phyloP scores from a whole-genome alignment of 768 basidiomycete genomes.

The Pulveroboletus ravenelii region DNA sequence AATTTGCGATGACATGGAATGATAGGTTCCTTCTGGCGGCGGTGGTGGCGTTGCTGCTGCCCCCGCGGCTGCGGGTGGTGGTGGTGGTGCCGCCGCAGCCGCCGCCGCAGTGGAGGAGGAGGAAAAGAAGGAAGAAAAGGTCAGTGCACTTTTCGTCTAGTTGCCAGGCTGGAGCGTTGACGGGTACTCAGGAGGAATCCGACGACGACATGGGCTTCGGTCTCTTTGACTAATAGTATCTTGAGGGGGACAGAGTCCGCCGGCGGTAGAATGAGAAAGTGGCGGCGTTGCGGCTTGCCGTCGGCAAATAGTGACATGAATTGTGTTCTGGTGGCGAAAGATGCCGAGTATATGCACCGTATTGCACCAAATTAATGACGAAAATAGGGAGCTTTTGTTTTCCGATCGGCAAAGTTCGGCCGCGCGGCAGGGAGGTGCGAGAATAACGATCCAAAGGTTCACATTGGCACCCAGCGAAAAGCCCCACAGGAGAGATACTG shows the following conservation, averaged over 20 bases:
- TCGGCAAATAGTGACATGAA: conserved; percentile 20
- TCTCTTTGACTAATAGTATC: conserved; percentile 76
- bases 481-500: too few relatives aligned
- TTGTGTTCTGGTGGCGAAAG: conserved; percentile 4
- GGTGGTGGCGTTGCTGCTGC: conserved; percentile 54
- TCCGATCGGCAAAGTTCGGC: background rate
- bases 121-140: conserved; percentile 90
- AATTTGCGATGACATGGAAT: conserved; percentile 4
- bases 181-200: conserved; percentile 66
- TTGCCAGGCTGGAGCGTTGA: conserved; percentile 1
- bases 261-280: conserved; percentile 17
- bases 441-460: too few relatives aligned
- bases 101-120: conserved; percentile 70
- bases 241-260: background rate
- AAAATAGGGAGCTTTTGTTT: background rate
- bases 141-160: conserved; percentile 27
- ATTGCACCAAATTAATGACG: background rate
- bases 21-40: conserved; percentile 78
- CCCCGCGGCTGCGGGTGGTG: conserved; percentile 42
- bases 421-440: background rate
- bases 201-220: conserved; percentile 99
- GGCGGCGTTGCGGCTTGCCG: conserved; percentile 17
- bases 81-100: conserved; percentile 43
- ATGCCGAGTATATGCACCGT: conserved; percentile 13
- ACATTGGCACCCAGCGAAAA: too few relatives aligned